Conservation (phyloP, 371 early-diverging fungal species). For the Smittium mucronatum region DNA sequence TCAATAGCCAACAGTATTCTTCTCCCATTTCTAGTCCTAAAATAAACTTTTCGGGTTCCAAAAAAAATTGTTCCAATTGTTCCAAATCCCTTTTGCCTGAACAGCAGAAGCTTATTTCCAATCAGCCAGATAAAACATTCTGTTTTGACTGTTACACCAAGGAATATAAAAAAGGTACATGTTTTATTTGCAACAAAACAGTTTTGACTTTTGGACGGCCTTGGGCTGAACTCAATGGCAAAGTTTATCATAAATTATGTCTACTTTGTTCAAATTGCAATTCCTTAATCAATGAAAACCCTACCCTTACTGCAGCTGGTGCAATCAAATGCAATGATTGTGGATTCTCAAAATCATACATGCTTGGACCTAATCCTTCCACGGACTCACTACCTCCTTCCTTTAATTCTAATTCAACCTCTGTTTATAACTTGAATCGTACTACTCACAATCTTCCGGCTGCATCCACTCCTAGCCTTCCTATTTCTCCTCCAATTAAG, state of each 20-base stretch:
- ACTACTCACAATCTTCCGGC: too few species aligned
- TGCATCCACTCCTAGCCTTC: too few species aligned
- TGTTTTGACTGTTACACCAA: constrained; percentile 32
- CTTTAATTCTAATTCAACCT: too few species aligned
- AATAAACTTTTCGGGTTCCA: too few species aligned
- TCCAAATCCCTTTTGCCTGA: constrained; percentile 14
- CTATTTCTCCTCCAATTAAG: too few species aligned
- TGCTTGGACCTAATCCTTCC: too few species aligned
- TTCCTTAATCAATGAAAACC: not conserved
- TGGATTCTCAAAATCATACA: too few species aligned
- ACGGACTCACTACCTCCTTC: too few species aligned
- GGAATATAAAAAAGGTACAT: constrained; percentile 31
- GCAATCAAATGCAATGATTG: too few species aligned
- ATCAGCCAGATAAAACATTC: constrained; percentile 25
- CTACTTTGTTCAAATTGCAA: constrained; percentile 17
- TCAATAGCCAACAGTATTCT: too few species aligned
- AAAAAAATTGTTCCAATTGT: constrained; percentile 23
- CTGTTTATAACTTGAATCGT: too few species aligned
- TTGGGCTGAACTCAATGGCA: constrained; percentile 29
- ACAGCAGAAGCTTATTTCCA: constrained; percentile 33
- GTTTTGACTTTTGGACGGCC: constrained; percentile 35
- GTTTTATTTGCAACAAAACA: constrained; percentile 25
- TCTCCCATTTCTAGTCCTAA: too few species aligned
- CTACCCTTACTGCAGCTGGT: not conserved
- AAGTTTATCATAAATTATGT: constrained; percentile 34